Evolutionary conservation across 2,329 filamentous ascomycete species (phyloP).

Genomic region (Teratosphaeria viscida): DNA sequence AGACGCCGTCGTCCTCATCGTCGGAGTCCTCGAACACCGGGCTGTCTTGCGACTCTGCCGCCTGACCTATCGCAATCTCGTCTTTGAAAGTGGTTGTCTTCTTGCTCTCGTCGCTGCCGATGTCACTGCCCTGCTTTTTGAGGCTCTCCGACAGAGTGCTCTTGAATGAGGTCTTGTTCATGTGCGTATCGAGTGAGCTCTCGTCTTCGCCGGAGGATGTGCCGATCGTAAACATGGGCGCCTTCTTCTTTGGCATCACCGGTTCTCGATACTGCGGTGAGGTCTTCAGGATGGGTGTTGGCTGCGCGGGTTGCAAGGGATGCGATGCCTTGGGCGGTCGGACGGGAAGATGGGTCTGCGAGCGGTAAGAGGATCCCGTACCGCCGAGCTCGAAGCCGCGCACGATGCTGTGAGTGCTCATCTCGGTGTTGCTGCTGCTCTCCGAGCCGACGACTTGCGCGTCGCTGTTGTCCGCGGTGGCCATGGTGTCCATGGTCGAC

Average conservation of each 20-base stretch:
- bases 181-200: constrained; percentile 57
- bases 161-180: constrained; percentile 33
- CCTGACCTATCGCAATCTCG: constrained; percentile 52
- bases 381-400: constrained; percentile 77
- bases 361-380: constrained; percentile 58
- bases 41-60: constrained; percentile 48
- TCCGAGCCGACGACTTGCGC: constrained; percentile 38
- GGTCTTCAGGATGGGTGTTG: constrained; percentile 51
- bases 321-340: background rate
- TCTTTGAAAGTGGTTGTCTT: constrained; percentile 78
- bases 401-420: constrained; percentile 60
- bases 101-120: constrained; percentile 34
- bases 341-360: constrained; percentile 41
- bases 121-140: constrained; percentile 17
- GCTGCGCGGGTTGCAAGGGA: constrained; percentile 30
- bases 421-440: constrained; percentile 53
- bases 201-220: constrained; percentile 74
- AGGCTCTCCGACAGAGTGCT: constrained; percentile 47
- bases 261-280: constrained; percentile 24
- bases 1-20: constrained; percentile 46
- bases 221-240: constrained; percentile 63
- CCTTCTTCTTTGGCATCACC: constrained; percentile 49
- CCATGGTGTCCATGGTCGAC: constrained; percentile 43
- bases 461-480: constrained; percentile 28
- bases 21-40: constrained; percentile 52